Percentiles rank a stretch among this genome's conserved stretches.
phyloP scores from a whole-genome alignment of 1,284 basidiomycete species.

The Caloboletus firmus region DNA sequence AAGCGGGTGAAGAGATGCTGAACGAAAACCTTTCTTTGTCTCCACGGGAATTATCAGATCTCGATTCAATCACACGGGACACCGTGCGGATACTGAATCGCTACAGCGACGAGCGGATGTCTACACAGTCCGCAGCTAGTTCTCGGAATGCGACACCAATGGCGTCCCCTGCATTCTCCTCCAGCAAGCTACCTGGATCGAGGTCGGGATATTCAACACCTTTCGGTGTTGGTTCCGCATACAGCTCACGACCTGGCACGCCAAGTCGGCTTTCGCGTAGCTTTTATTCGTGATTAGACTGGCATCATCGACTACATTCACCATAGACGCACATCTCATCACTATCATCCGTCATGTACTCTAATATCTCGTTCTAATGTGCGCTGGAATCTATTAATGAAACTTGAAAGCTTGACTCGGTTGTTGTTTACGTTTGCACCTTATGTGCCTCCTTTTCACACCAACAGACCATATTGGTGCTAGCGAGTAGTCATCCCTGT shows the following conservation, averaged over 20 bases:
- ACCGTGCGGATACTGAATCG: constrained; percentile 71
- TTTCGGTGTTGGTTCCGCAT: constrained; percentile 44
- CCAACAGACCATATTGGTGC: not conserved
- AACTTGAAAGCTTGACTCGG: not conserved
- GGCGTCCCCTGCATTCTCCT: constrained; percentile 43
- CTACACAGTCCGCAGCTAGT: constrained; percentile 54
- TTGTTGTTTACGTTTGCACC: not conserved
- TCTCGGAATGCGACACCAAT: constrained; percentile 67
- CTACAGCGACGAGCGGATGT: constrained; percentile 60
- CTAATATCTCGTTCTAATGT: constrained; percentile 23
- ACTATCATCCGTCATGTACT: constrained; percentile 15
- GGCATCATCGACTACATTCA: constrained; percentile 5
- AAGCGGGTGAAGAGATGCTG: constrained; percentile 58
- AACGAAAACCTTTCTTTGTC: constrained; percentile 54
- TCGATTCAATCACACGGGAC: constrained; percentile 72
- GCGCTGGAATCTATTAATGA: constrained; percentile 11
- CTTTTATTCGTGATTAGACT: constrained; percentile 23
- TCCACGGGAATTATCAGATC: constrained; percentile 65
- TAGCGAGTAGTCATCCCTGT: not conserved
- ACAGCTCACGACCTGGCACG: constrained; percentile 63
- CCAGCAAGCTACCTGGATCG: constrained; percentile 39
- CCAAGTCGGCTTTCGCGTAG: constrained; percentile 51
- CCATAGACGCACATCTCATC: constrained; percentile 12
- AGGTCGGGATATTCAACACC: constrained; percentile 60
- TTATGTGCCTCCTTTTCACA: not conserved